Percentiles rank a stretch among this genome's conserved stretches.
Conservation (phyloP, 164 flowering plant species). For the Berberis thunbergii region DNA sequence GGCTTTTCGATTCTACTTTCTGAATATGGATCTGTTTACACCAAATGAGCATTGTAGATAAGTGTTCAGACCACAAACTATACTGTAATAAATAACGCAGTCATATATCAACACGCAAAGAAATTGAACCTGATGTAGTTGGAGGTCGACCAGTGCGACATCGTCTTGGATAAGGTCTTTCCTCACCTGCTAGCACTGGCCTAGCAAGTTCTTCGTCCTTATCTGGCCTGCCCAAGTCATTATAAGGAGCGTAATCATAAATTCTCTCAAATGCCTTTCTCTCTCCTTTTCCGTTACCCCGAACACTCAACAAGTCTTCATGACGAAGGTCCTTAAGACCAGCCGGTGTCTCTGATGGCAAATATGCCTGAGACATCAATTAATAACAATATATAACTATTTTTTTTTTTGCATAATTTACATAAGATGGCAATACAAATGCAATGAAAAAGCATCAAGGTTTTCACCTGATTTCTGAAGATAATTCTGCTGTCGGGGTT, state of each 20-base stretch:
- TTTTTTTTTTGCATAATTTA: not conserved
- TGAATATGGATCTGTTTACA: slow-evolving; percentile 45
- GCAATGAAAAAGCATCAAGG: not conserved
- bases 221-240: slow-evolving; percentile 75
- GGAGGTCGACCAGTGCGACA: slow-evolving; percentile 7
- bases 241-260: slow-evolving; percentile 77
- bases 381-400: not conserved
- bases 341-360: slow-evolving; percentile 9
- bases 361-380: slow-evolving; percentile 4
- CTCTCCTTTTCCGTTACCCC: slow-evolving; percentile 9
- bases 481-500: slow-evolving; percentile 74
- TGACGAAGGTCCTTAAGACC: slow-evolving; percentile 8
- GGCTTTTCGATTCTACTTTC: slow-evolving; percentile 85
- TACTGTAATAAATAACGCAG: not conserved
- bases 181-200: slow-evolving; percentile 5
- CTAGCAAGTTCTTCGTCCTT: slow-evolving; percentile 7
- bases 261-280: slow-evolving; percentile 44
- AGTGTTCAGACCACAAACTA: not conserved
- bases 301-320: slow-evolving; percentile 5
- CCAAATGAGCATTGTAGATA: not conserved
- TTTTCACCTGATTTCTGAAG: slow-evolving; percentile 58
- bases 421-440: not conserved
- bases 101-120: not conserved
- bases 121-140: slow-evolving; percentile 1
- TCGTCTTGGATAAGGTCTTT: slow-evolving; percentile 8